Base-by-base conservation (phyloP, 352 stramenopile genomes). In the Detonula confervacea region DNA sequence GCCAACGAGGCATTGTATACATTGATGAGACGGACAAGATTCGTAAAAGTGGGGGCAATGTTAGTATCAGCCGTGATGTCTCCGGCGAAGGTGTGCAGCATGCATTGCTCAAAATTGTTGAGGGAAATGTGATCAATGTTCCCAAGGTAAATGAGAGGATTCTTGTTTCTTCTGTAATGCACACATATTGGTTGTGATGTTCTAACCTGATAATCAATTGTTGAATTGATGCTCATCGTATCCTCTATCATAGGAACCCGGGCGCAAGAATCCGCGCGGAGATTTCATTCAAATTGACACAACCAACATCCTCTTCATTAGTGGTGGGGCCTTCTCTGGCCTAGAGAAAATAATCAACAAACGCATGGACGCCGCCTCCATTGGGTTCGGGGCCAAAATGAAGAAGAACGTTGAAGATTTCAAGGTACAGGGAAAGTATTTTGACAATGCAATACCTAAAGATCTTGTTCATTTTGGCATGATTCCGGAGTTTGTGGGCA, bases 11-110 rank as follows among this genome's bases (percentile, higher is more conserved):
- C 42, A 99, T 99, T 75, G 96, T 97, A 25, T 99, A 99, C 88
- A 97, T 99, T 79, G 97, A 99, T 76, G 97, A 99, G 84, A 98
- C 98, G 64, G 97, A 99, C 91, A 99, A 99, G 86, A 98, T 98
- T 80, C 77, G 89, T 29, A 92, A 91, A 60, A 87, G 74, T 49
- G 87, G 87, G 88, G 95, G 92, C 29, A 96, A 96, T 84, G 84
- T 96, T 20, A 95, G 89, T 73, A 98, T 98, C 75, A 98, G 96
- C 64, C 94, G 97, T 20, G 97, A 99, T 87, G 96, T 99, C 27
- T 98, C 95, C 56, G 97, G 97, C 11, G 97, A 99, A 86, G 97
- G 97, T 49, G 97, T 99, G 12, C 97, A 99, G 89, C 97, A 99
- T 89, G 97, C 97, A 33, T 88, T 99, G 73, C 91, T 99, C 51